A percentile compares a stretch with the other conserved stretches of the same genome.
phyloP scores from a whole-genome alignment of 768 basidiomycete species.

The Solioccasus polychromus region DNA sequence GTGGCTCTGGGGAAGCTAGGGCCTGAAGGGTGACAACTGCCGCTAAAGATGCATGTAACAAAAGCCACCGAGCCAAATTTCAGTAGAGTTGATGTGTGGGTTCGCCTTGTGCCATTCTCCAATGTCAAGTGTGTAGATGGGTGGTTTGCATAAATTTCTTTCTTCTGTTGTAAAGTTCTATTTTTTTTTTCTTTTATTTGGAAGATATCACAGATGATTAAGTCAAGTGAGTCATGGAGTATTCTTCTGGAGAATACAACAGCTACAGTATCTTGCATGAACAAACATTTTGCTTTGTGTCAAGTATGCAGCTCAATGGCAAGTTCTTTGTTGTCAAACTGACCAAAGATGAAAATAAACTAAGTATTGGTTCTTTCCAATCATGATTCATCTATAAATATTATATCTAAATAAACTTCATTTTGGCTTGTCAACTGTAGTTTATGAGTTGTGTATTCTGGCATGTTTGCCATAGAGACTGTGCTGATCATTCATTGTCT shows the following conservation, averaged over 20 bases:
- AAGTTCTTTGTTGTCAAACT: too few species aligned
- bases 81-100: not conserved
- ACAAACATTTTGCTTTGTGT: constrained; percentile 6
- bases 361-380: not conserved
- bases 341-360: too few species aligned
- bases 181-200: not conserved
- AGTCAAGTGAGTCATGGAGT: not conserved
- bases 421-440: too few species aligned
- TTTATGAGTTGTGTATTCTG: too few species aligned
- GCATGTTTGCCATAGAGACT: too few species aligned
- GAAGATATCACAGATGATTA: not conserved
- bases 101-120: not conserved
- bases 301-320: constrained; percentile 4
- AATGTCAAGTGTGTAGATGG: not conserved
- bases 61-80: constrained; percentile 3
- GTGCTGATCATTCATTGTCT: too few species aligned
- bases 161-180: not conserved
- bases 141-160: not conserved
- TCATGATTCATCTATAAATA: not conserved
- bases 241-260: not conserved
- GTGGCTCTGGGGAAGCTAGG: not conserved
- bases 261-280: not conserved
- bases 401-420: too few species aligned
- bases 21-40: not conserved
- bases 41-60: not conserved